These are phyloP conservation scores for Mycena vitilis DNA, from an alignment of 768 basidiomycete species.

Conservation along the genomic window DNA sequence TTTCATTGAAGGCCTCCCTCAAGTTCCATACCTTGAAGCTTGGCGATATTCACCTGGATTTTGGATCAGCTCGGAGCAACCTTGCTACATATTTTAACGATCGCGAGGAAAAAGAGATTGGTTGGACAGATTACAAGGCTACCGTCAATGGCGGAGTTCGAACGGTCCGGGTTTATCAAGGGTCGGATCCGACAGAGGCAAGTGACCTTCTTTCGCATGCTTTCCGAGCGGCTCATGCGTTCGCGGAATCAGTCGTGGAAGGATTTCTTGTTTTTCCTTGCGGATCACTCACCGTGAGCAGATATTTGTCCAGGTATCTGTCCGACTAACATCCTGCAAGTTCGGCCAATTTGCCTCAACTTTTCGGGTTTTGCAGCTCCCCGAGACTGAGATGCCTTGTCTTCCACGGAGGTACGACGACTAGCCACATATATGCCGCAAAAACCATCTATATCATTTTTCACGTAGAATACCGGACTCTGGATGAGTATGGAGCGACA, in stretches of 20 bases:
- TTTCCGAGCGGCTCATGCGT: background rate
- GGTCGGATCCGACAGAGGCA: background rate
- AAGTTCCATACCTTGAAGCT: constrained; percentile 18
- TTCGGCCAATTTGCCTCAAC: constrained; percentile 3
- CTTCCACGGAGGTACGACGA: constrained; percentile 14
- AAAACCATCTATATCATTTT: too few species aligned
- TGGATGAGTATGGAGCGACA: background rate
- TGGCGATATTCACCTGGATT: constrained; percentile 17
- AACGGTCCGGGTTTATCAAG: constrained; percentile 17
- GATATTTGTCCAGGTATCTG: too few species aligned
- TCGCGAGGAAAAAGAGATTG: background rate
- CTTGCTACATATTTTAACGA: background rate
- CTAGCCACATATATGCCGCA: background rate
- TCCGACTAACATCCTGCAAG: background rate
- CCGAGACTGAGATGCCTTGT: constrained; percentile 5
- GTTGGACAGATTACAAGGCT: constrained; percentile 18
- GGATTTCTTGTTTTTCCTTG: constrained; percentile 5
- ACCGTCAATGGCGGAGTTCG: constrained; percentile 3
- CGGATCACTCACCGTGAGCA: constrained; percentile 16
- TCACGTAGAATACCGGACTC: constrained; percentile 1
- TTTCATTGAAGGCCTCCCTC: background rate
- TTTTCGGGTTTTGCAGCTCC: constrained; percentile 20
- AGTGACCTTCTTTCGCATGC: background rate
- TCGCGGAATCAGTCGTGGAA: constrained; percentile 2
- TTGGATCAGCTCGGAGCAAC: background rate